Base-by-base conservation (phyloP, 768 basidiomycete genomes). In the Kwoniella europaea region DNA sequence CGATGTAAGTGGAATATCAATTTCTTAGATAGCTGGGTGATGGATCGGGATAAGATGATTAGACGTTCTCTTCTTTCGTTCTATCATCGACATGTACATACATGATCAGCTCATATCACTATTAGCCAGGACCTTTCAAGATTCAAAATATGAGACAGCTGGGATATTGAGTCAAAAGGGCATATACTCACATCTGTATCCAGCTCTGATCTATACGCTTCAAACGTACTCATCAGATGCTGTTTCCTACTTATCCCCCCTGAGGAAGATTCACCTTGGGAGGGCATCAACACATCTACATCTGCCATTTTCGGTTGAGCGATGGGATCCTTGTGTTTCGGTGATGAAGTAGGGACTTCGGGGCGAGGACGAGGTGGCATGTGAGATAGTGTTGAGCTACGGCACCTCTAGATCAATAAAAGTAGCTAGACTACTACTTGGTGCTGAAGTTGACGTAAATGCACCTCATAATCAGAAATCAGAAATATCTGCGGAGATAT, bases 1-100 rank as follows among this genome's bases (percentile, higher is more conserved):
- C 94, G 91, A 79, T 98, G 96, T 4, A 98, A 86, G 52, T 93
- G 89, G 81, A 98, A 98, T 73, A 99, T 98, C 74, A 90, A 86
- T 84, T 93, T 95, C 84, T 99, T 99, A 63, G 94, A 93, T 44
- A 92, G 86, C 75, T 90, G 92, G 27, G 95, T 98, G 62, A 93
- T 88, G 84, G 97, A 94, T 44, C 96, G 90, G 58, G 79, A 77
- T 60, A 92, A 90, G 88, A 98, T 97, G 82, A 97, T 94, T 74
- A 98, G 87, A 20, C 91, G 88, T 81, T 99, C 97, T 62, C 94
- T 86, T 69, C 91, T 87, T 82, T 98, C 95, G 82, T 95, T 89
- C 83, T 92, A 86, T 12, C 18, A 13, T 13, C 15, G 20, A 43
- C 61, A 61, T 42, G 15, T 61, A 15, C 27, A 42, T 9, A 20